Base-by-base conservation (phyloP, 345 rosid species). In the Rhizophora apiculata region DNA sequence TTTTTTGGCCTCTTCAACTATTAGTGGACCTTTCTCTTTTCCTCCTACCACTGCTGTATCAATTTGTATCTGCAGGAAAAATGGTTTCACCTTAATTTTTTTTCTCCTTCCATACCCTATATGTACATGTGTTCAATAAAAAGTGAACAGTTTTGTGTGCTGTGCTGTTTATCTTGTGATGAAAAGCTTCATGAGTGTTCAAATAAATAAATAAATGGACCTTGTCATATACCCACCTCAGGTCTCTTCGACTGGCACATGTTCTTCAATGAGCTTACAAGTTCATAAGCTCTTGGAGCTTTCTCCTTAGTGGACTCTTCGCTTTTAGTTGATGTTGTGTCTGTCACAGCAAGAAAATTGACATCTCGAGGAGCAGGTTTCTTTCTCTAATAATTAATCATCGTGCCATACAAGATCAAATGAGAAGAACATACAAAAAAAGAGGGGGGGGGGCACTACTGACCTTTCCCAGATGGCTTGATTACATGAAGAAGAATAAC, bases 1-100 rank as follows among this genome's bases (percentile, higher is more conserved):
- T 73, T 79, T 91, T 62, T 74, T 89, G 29, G 98, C 96, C 72
- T 91, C 97, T 74, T 87, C 87, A 53, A 94, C 90, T 71, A 91
- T 88, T 36, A 85, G 56, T 74, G 91, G 86, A 49, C 96, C 97
- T 79, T 89, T 91, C 72, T 94, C 97, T 19, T 79, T 78, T 53
- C 95, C 98, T 71, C 86, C 85, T 69, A 89, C 95, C 69, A 85
- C 80, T 31, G 77, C 79, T 27, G 76, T 78, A 77, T 91, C 96
- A 8, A 84, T 74, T 64, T 89, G 72, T 51, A 91, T 81, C 98
- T 94, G 81, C 57, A 63, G 8, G 4, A 19, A 1, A 22, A 43
- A 43, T 43, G 49, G 15, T 43, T 43, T 43, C 49, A 43, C 18
- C 1, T 13, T 43, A 13, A 13, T 31, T 4, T 31, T 31, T 31